Conservation (phyloP, 73 alveolate genomes). For the Stentor roeselii region DNA sequence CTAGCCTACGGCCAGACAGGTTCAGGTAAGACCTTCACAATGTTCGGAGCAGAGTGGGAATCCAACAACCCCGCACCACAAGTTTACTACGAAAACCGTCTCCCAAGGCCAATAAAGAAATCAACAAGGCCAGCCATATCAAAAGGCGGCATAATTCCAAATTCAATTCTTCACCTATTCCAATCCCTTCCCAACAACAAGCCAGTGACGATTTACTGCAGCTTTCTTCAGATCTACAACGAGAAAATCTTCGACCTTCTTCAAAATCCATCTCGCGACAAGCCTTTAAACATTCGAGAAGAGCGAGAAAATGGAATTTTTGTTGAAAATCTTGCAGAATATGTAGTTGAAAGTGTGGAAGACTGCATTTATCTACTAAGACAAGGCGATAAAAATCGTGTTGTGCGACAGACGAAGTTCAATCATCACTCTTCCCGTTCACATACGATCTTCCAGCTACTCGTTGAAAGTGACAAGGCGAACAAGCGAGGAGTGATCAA, state of each 20-base stretch:
- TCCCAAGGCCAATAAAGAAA: constrained; percentile 15
- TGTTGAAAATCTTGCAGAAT: constrained; percentile 79
- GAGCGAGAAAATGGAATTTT: constrained; percentile 77
- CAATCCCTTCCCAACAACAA: constrained; percentile 62
- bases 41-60: constrained; percentile 69
- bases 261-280: constrained; percentile 38
- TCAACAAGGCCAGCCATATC: constrained; percentile 31
- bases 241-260: constrained; percentile 83
- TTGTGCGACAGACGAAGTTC: constrained; percentile 89
- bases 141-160: constrained; percentile 85
- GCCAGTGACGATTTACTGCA: constrained; percentile 55
- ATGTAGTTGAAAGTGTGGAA: constrained; percentile 57
- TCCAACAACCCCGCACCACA: constrained; percentile 28
- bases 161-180: constrained; percentile 86
- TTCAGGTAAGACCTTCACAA: constrained; percentile 58
- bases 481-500: constrained; percentile 69
- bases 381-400: constrained; percentile 83
- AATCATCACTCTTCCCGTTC: constrained; percentile 88
- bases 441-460: constrained; percentile 90
- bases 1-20: constrained; percentile 95
- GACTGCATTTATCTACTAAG: constrained; percentile 69
- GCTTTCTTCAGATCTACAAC: constrained; percentile 73
- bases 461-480: constrained; percentile 70
- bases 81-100: background rate
- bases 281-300: constrained; percentile 61